Evolutionary conservation across 2,329 filamentous ascomycete species (phyloP).

Genomic region (Myriangium duriaei): DNA sequence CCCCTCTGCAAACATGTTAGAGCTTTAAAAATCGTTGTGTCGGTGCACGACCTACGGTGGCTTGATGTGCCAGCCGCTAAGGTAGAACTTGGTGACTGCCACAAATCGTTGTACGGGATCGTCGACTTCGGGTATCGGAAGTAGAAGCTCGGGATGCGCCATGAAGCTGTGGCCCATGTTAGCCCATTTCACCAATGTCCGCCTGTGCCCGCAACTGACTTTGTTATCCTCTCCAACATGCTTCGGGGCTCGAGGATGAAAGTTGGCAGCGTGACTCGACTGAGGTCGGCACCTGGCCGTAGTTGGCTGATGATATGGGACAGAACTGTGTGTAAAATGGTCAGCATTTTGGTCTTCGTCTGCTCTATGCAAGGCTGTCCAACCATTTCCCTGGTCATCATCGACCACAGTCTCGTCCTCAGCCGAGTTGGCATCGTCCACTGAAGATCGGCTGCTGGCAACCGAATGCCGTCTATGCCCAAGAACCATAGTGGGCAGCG

Average conservation of each 20-base stretch:
- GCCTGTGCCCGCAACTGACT: constrained; percentile 46
- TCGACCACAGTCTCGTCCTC: constrained; percentile 64
- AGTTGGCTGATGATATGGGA: constrained; percentile 96
- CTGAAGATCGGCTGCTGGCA: constrained; percentile 31
- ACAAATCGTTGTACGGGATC: constrained; percentile 85
- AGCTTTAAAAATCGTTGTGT: background rate
- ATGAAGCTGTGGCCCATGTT: constrained; percentile 60
- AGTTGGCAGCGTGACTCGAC: constrained; percentile 84
- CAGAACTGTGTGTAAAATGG: constrained; percentile 51
- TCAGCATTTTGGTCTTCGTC: background rate
- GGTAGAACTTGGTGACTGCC: constrained; percentile 92
- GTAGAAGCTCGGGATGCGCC: constrained; percentile 92
- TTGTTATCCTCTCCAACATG: constrained; percentile 97
- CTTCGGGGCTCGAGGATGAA: constrained; percentile 96
- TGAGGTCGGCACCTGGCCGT: constrained; percentile 86
- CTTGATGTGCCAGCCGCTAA: constrained; percentile 98
- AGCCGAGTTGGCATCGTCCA: constrained; percentile 28
- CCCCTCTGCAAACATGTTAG: constrained; percentile 48
- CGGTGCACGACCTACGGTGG: constrained; percentile 56
- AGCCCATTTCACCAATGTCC: background rate
- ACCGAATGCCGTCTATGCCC: constrained; percentile 37
- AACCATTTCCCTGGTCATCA: constrained; percentile 88
- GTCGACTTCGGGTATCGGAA: constrained; percentile 75
- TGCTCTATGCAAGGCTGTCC: constrained; percentile 22
- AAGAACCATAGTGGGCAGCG: constrained; percentile 31